phyloP scores from a whole-genome alignment of 208 protist species.

The Wallacemonas sp. region DNA sequence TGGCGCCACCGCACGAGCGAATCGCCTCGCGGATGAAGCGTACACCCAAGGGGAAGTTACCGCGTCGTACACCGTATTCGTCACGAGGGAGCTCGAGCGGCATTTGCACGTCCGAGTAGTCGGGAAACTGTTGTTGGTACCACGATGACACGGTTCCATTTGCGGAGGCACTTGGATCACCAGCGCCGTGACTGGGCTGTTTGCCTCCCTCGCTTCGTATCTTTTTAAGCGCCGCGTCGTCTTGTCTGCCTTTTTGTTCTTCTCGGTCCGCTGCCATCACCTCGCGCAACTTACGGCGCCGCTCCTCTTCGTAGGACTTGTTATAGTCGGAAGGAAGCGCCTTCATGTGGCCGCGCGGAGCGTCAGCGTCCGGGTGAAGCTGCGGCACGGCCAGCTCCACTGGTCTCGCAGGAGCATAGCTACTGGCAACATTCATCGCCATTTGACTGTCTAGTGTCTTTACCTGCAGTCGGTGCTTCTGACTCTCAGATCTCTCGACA shows the following conservation, averaged over 20 bases:
- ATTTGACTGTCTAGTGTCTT: slow-evolving; percentile 89
- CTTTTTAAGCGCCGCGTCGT: slow-evolving; percentile 61
- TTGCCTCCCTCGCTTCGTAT: slow-evolving; percentile 33
- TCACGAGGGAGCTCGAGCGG: slow-evolving; percentile 88
- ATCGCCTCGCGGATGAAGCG: slow-evolving; percentile 89
- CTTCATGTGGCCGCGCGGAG: slow-evolving; percentile 80
- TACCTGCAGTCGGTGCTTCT: slow-evolving; percentile 80
- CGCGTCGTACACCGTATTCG: slow-evolving; percentile 86
- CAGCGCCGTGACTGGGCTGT: background rate
- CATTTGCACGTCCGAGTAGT: slow-evolving; percentile 87
- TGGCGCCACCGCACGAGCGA: slow-evolving; percentile 74
- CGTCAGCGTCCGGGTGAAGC: slow-evolving; percentile 63
- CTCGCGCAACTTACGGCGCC: slow-evolving; percentile 79
- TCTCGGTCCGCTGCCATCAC: slow-evolving; percentile 82
- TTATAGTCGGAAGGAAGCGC: slow-evolving; percentile 67
- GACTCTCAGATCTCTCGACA: slow-evolving; percentile 41
- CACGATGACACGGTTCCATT: background rate
- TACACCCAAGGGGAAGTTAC: slow-evolving; percentile 89
- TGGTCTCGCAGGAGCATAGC: slow-evolving; percentile 77
- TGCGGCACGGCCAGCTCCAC: slow-evolving; percentile 80
- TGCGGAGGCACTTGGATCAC: background rate
- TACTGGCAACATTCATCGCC: slow-evolving; percentile 84
- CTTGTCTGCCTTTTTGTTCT: slow-evolving; percentile 72
- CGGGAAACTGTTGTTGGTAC: slow-evolving; percentile 18
- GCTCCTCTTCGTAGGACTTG: slow-evolving; percentile 62